Conservation (phyloP, 257 asterid species). For the Salvia hispanica region DNA sequence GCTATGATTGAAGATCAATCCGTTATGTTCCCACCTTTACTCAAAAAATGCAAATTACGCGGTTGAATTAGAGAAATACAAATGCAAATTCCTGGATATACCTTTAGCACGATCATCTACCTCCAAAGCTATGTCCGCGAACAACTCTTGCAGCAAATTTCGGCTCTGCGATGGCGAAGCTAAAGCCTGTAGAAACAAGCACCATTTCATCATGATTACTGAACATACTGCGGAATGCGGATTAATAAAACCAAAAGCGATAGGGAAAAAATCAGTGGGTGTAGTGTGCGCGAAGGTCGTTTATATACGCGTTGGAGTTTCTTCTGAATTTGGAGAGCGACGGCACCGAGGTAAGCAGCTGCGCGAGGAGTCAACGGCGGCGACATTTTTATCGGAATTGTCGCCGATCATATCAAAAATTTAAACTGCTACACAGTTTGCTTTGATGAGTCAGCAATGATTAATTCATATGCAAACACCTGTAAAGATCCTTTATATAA, state of each 20-base stretch:
- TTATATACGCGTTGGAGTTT: constrained; percentile 75
- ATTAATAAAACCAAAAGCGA: neutral
- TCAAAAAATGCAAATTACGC: neutral
- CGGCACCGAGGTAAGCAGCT: constrained; percentile 70
- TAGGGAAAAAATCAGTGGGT: neutral
- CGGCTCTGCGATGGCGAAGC: constrained; percentile 72
- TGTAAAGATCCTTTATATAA: neutral
- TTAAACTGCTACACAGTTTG: neutral
- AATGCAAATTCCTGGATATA: constrained; percentile 24
- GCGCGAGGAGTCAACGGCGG: constrained; percentile 51
- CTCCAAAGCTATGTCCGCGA: constrained; percentile 88
- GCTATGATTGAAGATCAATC: constrained; percentile 8
- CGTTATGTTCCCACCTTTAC: neutral
- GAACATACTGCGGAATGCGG: neutral
- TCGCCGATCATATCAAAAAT: constrained; percentile 37
- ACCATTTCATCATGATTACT: neutral
- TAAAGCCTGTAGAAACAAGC: constrained; percentile 48
- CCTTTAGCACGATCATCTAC: constrained; percentile 96
- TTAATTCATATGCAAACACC: constrained; percentile 11
- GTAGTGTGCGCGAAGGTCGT: neutral
- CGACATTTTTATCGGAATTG: constrained; percentile 43
- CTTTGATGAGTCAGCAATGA: constrained; percentile 31
- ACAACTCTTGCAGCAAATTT: constrained; percentile 73
- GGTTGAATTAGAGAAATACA: neutral
- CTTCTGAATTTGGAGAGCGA: constrained; percentile 75